phyloP scores from a whole-genome alignment of 805 yeast species.

The Candida boidinii region DNA sequence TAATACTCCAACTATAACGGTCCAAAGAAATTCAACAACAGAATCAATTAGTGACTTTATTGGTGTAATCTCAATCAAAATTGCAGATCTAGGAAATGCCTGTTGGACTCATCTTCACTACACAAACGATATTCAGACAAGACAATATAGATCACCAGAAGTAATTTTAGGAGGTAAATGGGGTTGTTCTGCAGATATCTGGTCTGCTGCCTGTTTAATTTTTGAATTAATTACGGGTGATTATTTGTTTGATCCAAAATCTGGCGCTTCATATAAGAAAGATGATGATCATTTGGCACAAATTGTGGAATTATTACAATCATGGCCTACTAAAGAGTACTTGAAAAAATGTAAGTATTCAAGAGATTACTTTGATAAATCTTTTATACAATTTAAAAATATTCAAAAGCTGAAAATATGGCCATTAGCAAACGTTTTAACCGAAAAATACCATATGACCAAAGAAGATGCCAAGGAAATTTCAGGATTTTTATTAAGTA shows the following conservation, averaged over 20 bases:
- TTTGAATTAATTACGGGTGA: constrained; percentile 58
- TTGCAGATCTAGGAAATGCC: constrained; percentile 67
- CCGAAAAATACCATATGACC: constrained; percentile 39
- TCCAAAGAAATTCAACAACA: constrained; percentile 23
- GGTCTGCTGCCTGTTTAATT: constrained; percentile 52
- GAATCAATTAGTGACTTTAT: constrained; percentile 17
- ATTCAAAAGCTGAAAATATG: constrained; percentile 42
- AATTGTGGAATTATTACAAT: constrained; percentile 41
- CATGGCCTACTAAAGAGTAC: constrained; percentile 29
- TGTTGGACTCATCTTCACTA: constrained; percentile 57
- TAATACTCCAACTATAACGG: constrained; percentile 4
- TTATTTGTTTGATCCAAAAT: constrained; percentile 52
- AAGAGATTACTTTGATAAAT: constrained; percentile 31
- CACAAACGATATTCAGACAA: constrained; percentile 60
- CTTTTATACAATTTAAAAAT: constrained; percentile 27
- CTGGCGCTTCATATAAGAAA: constrained; percentile 35
- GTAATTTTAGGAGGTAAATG: constrained; percentile 48
- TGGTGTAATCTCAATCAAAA: constrained; percentile 36
- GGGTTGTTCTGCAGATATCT: constrained; percentile 57
- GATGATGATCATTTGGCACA: constrained; percentile 61
- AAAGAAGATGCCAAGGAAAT: constrained; percentile 30
- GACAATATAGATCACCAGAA: constrained; percentile 63
- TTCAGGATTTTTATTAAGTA: constrained; percentile 38
- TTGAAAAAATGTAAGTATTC: constrained; percentile 30
- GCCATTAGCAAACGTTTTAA: constrained; percentile 39